These are phyloP conservation scores for Thermochaetoides thermophila DNA, from an alignment of 495 filamentous ascomycete genomes.

Conservation along the genomic window DNA sequence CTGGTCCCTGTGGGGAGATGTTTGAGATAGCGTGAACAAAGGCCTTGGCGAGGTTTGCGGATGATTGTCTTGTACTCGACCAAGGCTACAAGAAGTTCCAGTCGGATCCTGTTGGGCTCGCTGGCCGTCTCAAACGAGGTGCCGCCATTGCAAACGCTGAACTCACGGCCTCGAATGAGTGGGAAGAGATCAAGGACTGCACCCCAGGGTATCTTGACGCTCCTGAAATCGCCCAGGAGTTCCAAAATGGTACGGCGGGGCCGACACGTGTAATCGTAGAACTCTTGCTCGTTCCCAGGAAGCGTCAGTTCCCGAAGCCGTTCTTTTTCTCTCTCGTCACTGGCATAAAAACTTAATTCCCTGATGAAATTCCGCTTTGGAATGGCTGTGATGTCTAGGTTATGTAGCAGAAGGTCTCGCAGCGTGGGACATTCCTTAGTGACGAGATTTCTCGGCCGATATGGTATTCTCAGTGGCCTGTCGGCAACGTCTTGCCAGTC, in stretches of 20 bases:
- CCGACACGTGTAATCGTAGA: constrained; percentile 89
- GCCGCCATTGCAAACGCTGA: constrained; percentile 74
- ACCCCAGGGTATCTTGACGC: constrained; percentile 65
- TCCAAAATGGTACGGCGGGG: constrained; percentile 85
- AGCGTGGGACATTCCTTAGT: constrained; percentile 34
- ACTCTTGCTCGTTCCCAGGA: constrained; percentile 66
- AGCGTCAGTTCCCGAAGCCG: constrained; percentile 70
- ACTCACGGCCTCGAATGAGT: constrained; percentile 61
- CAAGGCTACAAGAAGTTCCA: constrained; percentile 78
- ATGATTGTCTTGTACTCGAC: constrained; percentile 86
- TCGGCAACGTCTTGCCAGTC: constrained; percentile 59
- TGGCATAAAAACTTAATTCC: constrained; percentile 55
- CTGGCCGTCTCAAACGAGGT: not conserved
- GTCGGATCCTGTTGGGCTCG: constrained; percentile 17
- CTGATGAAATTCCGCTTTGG: constrained; percentile 78
- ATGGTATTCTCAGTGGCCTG: constrained; percentile 17
- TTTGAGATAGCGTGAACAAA: constrained; percentile 78
- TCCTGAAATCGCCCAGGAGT: constrained; percentile 76
- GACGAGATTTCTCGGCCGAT: constrained; percentile 5
- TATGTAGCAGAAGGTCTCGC: constrained; percentile 58
- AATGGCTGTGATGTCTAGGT: constrained; percentile 78
- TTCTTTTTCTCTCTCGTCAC: constrained; percentile 57
- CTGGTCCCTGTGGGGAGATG: constrained; percentile 41
- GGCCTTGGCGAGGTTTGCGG: constrained; percentile 68
- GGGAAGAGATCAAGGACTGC: constrained; percentile 59